These are phyloP conservation scores for Teunomyces funiuensis DNA, from an alignment of 805 yeast species.

Conservation along the genomic window DNA sequence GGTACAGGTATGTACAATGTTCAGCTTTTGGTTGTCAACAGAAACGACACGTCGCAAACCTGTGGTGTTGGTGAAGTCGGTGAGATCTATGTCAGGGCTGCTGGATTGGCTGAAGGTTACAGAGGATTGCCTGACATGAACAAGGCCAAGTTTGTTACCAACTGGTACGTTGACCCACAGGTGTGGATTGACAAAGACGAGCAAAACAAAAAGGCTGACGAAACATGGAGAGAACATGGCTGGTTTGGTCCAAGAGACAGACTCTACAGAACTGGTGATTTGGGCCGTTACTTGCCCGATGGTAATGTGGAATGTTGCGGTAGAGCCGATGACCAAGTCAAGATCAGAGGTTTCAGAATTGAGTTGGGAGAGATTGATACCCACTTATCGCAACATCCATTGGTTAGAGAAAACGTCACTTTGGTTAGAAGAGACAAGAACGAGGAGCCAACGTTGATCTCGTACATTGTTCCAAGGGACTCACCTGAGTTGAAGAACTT, in stretches of 20 bases:
- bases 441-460: constrained; percentile 87
- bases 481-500: constrained; percentile 45
- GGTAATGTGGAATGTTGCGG: constrained; percentile 99
- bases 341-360: constrained; percentile 97
- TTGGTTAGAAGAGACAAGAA: constrained; percentile 88
- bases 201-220: constrained; percentile 38
- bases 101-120: constrained; percentile 96
- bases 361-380: constrained; percentile 98
- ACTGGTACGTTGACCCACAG: constrained; percentile 80
- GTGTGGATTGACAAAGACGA: constrained; percentile 63
- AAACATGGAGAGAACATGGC: constrained; percentile 66
- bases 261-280: constrained; percentile 93
- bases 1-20: constrained; percentile 97
- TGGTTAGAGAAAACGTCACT: constrained; percentile 90
- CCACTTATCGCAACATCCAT: constrained; percentile 89
- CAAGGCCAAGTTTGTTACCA: constrained; percentile 79
- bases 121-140: constrained; percentile 88
- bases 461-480: constrained; percentile 81
- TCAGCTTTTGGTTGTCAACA: constrained; percentile 88
- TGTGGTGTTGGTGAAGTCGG: constrained; percentile 99
- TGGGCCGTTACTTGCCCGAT: constrained; percentile 94
- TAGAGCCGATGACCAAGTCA: constrained; percentile 98
- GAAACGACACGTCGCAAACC: constrained; percentile 81
- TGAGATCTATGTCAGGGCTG: constrained; percentile 97
- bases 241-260: constrained; percentile 97